Percentiles rank a stretch among this genome's conserved stretches.
phyloP scores from a whole-genome alignment of 2,329 filamentous ascomycete genomes.

The Atkinsonella hypoxylon region DNA sequence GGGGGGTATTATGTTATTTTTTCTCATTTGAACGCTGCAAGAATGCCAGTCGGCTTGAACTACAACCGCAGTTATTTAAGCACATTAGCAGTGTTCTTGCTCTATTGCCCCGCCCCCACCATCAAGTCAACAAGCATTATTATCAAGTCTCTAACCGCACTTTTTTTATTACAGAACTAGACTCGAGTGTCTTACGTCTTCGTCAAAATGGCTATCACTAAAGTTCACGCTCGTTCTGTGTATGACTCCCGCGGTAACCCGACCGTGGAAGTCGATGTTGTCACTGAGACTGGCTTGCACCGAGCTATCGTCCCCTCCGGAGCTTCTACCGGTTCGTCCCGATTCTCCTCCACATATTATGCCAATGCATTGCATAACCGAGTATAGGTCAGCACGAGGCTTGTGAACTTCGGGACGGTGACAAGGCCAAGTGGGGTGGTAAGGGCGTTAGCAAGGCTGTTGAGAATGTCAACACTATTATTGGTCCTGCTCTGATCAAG shows the following conservation, averaged over 20 bases:
- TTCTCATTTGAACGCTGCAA: neutral
- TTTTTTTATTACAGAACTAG: neutral
- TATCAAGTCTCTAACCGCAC: conserved; percentile 2
- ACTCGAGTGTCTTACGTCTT: neutral
- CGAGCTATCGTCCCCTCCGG: conserved; percentile 95
- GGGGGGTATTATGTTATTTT: neutral
- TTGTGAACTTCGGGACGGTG: conserved; percentile 80
- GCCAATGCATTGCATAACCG: conserved; percentile 17
- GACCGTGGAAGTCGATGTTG: conserved; percentile 94
- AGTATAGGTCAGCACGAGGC: conserved; percentile 72
- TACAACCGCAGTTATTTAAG: neutral
- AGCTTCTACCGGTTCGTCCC: conserved; percentile 72
- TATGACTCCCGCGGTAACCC: conserved; percentile 99
- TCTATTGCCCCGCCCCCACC: conserved; percentile 7
- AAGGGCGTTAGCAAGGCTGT: conserved; percentile 84
- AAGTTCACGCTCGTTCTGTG: conserved; percentile 86
- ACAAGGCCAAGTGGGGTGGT: conserved; percentile 75
- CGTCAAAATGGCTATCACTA: conserved; percentile 74
- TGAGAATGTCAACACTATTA: conserved; percentile 71
- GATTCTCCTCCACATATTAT: conserved; percentile 13
- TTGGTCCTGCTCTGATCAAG: conserved; percentile 73
- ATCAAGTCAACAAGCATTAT: neutral
- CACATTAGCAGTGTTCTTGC: neutral
- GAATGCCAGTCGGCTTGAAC: neutral
- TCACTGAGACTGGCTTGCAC: conserved; percentile 93